Base-by-base conservation (phyloP, 371 early-diverging fungal species). In the Rhizopus sp. region DNA sequence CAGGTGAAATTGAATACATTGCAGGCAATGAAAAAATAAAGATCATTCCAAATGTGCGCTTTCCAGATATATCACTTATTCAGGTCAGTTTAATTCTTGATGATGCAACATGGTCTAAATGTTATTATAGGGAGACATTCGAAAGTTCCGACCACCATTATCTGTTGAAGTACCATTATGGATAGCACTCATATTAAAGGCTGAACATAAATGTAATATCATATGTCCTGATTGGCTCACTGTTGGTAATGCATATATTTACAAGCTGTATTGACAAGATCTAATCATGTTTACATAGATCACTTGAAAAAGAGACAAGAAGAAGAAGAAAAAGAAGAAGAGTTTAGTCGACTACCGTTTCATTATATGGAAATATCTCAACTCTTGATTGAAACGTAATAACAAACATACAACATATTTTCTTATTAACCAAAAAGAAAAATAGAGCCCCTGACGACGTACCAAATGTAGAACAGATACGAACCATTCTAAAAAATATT, bases 141-240 rank as follows among this genome's bases (percentile, higher is more conserved):
- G 48, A 29, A 49, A 50, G 5, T 88, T 95, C 56, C 81, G 80
- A 32, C 96, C 96, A 3, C 91, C 92, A 10, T 65, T 83, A 12
- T 72, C 77, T 49, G 73, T 79, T 7, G 62, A 80, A 60, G 94
- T 94, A 0, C 94, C 94, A 33, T 70, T 93, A 7, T 96, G 96
- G 96, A 81, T 95, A 40, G 94, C 95, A 5, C 66, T 93, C 7
- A 66, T 84, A n/a, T 72, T 96, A 70, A 93, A 94, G 58, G 83
- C 83, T 63, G 84, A 89, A 39, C 82, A 88, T 51, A 86, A 88
- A 55, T 93, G 94, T 68, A 80, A 70, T 29, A 89, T 96, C n/a
- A 73, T 86, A n/a, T 82, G 88, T 34, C 96, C 96, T 38, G 69
- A 67, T 12, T 96, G 96, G 96, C 78, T 96, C 62, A 60, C 56